Conservation (phyloP, 1,139 yeast genomes). For the Yamadazyma siamensis region DNA sequence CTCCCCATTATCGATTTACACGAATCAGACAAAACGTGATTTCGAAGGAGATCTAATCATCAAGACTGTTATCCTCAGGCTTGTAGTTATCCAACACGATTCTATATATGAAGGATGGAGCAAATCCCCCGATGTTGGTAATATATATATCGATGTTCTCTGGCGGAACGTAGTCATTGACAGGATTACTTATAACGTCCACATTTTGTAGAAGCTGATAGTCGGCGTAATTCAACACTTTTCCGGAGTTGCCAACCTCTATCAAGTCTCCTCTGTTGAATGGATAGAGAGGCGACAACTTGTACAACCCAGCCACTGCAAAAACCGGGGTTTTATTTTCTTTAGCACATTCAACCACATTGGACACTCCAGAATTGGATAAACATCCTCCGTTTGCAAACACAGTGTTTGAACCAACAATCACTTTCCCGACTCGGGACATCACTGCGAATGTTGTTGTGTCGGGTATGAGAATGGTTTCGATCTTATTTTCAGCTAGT, state of each 20-base stretch:
- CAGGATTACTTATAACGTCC: constrained; percentile 82
- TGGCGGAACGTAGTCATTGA: constrained; percentile 88
- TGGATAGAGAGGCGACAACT: constrained; percentile 91
- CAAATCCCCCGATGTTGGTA: constrained; percentile 93
- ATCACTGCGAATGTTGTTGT: constrained; percentile 90
- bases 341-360: constrained; percentile 94
- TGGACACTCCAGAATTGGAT: constrained; percentile 85
- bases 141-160: constrained; percentile 92
- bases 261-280: constrained; percentile 84
- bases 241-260: constrained; percentile 92
- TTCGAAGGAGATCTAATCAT: no score
- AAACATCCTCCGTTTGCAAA: constrained; percentile 96
- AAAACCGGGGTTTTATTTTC: constrained; percentile 94
- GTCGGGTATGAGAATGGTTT: constrained; percentile 89
- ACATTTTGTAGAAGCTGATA: constrained; percentile 63
- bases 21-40: no score
- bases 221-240: constrained; percentile 71
- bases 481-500: constrained; percentile 82
- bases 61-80: constrained; percentile 78
- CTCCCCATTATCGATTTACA: constrained; percentile 1
- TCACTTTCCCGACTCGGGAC: constrained; percentile 96
- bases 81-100: constrained; percentile 92
- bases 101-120: constrained; percentile 94
- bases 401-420: constrained; percentile 87
- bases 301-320: constrained; percentile 91